These are phyloP conservation scores for Noccaea caerulescens DNA, from an alignment of 345 rosid species.

Conservation along the genomic window DNA sequence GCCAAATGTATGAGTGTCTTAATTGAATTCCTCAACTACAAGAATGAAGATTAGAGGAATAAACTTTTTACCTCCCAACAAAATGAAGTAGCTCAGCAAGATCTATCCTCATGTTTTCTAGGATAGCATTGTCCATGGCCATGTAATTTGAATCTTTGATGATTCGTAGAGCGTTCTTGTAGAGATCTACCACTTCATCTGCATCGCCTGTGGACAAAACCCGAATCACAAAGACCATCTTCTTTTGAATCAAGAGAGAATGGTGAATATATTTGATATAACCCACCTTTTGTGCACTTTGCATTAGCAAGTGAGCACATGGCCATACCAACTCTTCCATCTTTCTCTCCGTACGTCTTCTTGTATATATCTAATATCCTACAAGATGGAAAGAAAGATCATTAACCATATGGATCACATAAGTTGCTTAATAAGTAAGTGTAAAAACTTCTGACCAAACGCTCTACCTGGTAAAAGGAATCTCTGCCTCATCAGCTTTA, in stretches of 20 bases:
- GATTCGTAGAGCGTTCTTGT: conserved; percentile 63
- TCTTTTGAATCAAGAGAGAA: background rate
- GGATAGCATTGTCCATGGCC: conserved; percentile 58
- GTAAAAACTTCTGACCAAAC: background rate
- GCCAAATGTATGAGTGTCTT: background rate
- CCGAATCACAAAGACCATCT: conserved; percentile 4
- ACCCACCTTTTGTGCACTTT: conserved; percentile 75
- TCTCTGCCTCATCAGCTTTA: conserved; percentile 66
- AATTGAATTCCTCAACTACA: conserved; percentile 6
- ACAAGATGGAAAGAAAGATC: no score
- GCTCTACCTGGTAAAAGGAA: conserved; percentile 59
- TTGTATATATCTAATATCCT: conserved; percentile 71
- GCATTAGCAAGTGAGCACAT: conserved; percentile 80
- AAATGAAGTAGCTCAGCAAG: conserved; percentile 86
- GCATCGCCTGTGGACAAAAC: conserved; percentile 60
- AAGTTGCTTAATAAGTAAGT: conserved; percentile 18
- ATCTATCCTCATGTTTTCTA: conserved; percentile 86
- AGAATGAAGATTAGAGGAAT: background rate
- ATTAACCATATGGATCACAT: conserved; percentile 3
- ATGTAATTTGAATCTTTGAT: conserved; percentile 67
- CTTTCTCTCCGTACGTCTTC: conserved; percentile 64
- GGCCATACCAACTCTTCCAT: conserved; percentile 83
- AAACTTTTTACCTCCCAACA: conserved; percentile 67
- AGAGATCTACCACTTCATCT: conserved; percentile 67
- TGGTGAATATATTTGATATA: background rate